Evolutionary conservation across 1,284 basidiomycete species (phyloP), one percentile per base, ranked within the genome.

Genomic region (Trametes sp.): DNA sequence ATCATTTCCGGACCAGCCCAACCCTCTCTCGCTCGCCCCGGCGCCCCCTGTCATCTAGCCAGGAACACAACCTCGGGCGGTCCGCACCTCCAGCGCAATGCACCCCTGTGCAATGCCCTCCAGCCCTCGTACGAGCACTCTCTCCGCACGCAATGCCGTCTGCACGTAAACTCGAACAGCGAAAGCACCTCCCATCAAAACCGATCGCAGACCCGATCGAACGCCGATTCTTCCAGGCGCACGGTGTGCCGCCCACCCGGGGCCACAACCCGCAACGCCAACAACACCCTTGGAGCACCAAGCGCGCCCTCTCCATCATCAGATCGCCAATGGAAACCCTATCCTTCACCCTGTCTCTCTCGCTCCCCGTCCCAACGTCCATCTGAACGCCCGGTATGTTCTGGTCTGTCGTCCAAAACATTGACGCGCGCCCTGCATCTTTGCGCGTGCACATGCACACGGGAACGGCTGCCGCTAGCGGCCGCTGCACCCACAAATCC

Each of bases 1-100:
- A 46, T 46, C 42, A 45, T 46, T 35, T 44, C 36, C 44, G 31
- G 31, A 24, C 56, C 31, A 53, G 51, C 49, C 28, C 56, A 14
- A 35, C 21, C 33, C 23, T 23, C 45, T 38, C 16, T 23, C 13
- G 26, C 29, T 23, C 24, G n/a, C n/a, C 29, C 36, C 44, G n/a
- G 36, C 33, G 35, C n/a, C 9, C 45, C 21, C 35, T 49, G 38
- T 46, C 45, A 53, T 16, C 28, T 41, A 21, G 8, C 51, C 13
- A 53, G 51, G 33, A 23, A 51, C 50, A 38, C 11, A 24, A n/a
- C 31, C 50, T 23, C 50, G 31, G 38, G 38, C 38, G 38, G 16
- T 41, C 38, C 38, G 38, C 38, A 41, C 42, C 23, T 24, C 21
- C 42, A 45, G 42, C 42, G 42, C 42, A 45, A 21, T 41, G 38